Base-by-base conservation (phyloP, 768 basidiomycete species). In the Trametes sanguinea region DNA sequence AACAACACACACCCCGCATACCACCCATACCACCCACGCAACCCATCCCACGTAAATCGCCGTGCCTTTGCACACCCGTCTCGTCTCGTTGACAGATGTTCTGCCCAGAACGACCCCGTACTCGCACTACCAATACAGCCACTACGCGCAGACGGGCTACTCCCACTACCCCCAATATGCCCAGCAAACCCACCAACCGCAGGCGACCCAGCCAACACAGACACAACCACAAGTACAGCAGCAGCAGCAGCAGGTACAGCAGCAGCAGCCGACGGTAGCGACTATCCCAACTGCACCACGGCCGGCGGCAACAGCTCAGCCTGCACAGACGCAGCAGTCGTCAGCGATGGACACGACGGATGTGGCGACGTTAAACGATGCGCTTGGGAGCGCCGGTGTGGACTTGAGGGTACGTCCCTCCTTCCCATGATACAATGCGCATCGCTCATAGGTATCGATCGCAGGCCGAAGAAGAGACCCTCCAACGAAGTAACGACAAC, bases 381-480 rank as follows among this genome's bases (percentile, higher is more conserved):
- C 91, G 4, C 76, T 94, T 1, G 92, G 91, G 4, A 92, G 90
- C 69, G 92, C 91, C 6, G 92, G 92, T 10, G 91, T 94, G 6
- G 92, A 94, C 75, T 76, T 94, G n/a, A 76, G 89, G 71, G 91
- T 90, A 65, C 63, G 81, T 73, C 16, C 35, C 14, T 32, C 57
- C 35, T 32, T 42, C 8, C 47, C 43, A 11, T 44, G 40, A n/a
- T 35, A 13, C 32, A 27, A 40, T 17, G 6, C 39, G 13, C 29
- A 8, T 5, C 22, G 17, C 30, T 54, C 40, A 27, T 14, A 3
- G 8, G 48, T 50, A 55, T 22, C 22, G 22, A 22, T 22, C 17
- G 2, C 68, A 94, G 91, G 93, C 93, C 0, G 93, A 94, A 73
- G 92, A 94, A 76, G 93, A 94, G 72, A 81, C 83, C 3, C 75